Evolutionary conservation across 2,329 filamentous ascomycete genomes (phyloP), one percentile per base, ranked within the genome.

Genomic region (Trichoderma cornu-damae): DNA sequence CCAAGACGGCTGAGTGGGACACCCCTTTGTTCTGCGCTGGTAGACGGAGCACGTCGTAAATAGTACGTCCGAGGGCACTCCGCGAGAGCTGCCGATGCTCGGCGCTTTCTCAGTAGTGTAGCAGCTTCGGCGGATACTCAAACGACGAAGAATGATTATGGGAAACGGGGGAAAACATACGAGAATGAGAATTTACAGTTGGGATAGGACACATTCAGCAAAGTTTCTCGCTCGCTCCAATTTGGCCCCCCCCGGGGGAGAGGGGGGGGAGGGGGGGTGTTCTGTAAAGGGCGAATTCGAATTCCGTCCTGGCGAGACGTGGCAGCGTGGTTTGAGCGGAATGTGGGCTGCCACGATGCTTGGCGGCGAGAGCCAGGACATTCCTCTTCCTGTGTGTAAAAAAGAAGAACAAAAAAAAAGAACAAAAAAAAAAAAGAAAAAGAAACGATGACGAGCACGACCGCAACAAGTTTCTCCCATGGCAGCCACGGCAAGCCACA

Each of bases 401-500:
- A 24, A 32, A 4, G 3, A 40, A 34, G 46, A 48, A 12, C 6
- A 37, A 16, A 22, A 20, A 26, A 49, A 22, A 30, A 9, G 48
- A n/a, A n/a, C n/a, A 22, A 24, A 32, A 4, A 6, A 40, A 34
- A 30, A 48, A 12, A 3, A 37, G 11, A 22, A 20, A 26, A 49
- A 22, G 18, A 9, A 35, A 14, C 22, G 20, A 32, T 32, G 18
- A 14, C 20, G 8, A n/a, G 28, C 49, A 18, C 35, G 3, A 34
- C 28, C 22, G 20, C 6, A 43, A 28, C 26, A 16, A 16, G 20
- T 24, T 11, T 37, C 14, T 11, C n/a, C 42, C 30, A 20, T 20
- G 49, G 53, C 35, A 52, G 48, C 55, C 42, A 58, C 38, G 47
- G 48, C 43, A 55, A 55, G 56, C 56, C 48, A 53, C 56, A 47